Base-by-base conservation (phyloP, 768 basidiomycete genomes). In the Gloeostereum incarnatum region DNA sequence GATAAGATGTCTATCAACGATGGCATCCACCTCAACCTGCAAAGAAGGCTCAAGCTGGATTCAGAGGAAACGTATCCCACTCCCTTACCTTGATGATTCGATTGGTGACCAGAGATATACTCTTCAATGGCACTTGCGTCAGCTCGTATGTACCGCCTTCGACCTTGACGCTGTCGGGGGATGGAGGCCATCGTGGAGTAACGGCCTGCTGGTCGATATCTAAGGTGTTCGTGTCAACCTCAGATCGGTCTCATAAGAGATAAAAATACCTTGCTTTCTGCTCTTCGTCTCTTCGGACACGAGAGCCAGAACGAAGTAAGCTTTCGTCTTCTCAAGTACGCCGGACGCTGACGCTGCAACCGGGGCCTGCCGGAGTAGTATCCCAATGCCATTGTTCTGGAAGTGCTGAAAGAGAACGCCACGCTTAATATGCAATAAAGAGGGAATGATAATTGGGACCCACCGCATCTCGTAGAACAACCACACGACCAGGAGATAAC, bases 401-500 rank as follows among this genome's bases (percentile, higher is more conserved):
- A 88, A 92, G 55, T 90, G 86, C 91, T 94, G 49, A 21, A 21
- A 31, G n/a, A 18, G 13, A 19, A 36, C 39, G 26, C 42, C 30
- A 31, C 20, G 4, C 33, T 18, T 21, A 27, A 16, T 27, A 22
- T 3, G 17, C 16, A n/a, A n/a, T n/a, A n/a, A n/a, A n/a, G 17
- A 6, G 19, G 18, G 7, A 33, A 42, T 4, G 22, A 10, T 26
- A 29, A 35, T 8, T 9, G 17, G n/a, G 22, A 55, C 80, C 50
- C 59, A 96, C 94, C 26, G 73, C 71, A 52, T 97, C 82, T 34
- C 80, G 75, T 24, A 99, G 61, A 24, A 98, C 57, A 2, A 98
- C 76, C 14, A 97, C 77, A 38, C 96, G 70, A 3, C 94, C 94
- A 0, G 76, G 52, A 11, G 63, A 56, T 32, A 98, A 58, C 4